Percentiles rank a stretch among this genome's conserved stretches.
Conservation (phyloP, 768 basidiomycete genomes). For the Clitopilus passeckerianus region DNA sequence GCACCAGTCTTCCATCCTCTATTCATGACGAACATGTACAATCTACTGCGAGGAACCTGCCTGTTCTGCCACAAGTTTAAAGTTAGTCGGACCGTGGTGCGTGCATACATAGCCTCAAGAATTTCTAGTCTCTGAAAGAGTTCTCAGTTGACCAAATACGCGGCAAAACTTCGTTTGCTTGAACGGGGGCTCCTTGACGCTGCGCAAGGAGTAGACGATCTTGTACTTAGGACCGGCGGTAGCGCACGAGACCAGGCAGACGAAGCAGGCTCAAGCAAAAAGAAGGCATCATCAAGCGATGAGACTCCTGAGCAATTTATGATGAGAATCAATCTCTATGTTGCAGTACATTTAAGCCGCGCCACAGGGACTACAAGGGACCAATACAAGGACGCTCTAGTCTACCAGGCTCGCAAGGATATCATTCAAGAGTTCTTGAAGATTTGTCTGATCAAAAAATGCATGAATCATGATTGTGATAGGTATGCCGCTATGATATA, state of each 20-base stretch:
- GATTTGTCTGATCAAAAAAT: conserved; percentile 62
- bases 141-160: conserved; percentile 70
- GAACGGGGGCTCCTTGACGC: conserved; percentile 87
- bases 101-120: conserved; percentile 7
- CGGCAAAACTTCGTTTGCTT: conserved; percentile 81
- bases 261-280: conserved; percentile 34
- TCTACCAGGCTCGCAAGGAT: conserved; percentile 83
- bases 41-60: conserved; percentile 82
- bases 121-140: conserved; percentile 3
- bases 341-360: conserved; percentile 47
- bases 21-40: conserved; percentile 90
- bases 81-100: conserved; percentile 64
- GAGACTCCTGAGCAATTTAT: conserved; percentile 63
- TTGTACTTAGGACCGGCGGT: conserved; percentile 38
- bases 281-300: conserved; percentile 30
- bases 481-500: conserved; percentile 45
- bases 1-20: conserved; percentile 94
- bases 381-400: conserved; percentile 82
- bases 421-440: conserved; percentile 80
- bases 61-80: conserved; percentile 95
- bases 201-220: conserved; percentile 70
- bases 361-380: conserved; percentile 62
- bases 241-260: conserved; percentile 19
- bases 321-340: conserved; percentile 60
- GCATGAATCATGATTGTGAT: conserved; percentile 70